These are phyloP conservation scores for Corylus avellana DNA, from an alignment of 306 rosid genomes.

Conservation along the genomic window DNA sequence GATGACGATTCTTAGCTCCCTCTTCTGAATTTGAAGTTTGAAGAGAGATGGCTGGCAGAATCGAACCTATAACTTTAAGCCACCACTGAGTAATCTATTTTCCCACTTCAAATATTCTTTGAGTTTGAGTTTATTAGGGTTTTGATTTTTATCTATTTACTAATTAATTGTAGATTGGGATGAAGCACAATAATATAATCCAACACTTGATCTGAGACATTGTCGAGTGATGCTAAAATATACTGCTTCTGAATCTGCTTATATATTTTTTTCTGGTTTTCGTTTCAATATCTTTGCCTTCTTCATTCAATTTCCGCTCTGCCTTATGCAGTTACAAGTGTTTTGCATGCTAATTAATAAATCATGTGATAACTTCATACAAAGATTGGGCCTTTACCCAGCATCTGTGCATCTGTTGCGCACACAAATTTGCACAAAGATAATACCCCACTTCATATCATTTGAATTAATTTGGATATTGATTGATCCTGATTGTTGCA, in stretches of 20 bases:
- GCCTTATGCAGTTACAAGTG: background rate
- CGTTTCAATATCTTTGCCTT: no score
- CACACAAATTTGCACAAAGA: no score
- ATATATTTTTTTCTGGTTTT: background rate
- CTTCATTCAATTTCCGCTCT: background rate
- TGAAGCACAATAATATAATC: constrained; percentile 40
- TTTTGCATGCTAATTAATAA: background rate
- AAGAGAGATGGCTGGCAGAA: constrained; percentile 49
- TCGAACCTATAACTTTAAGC: constrained; percentile 42
- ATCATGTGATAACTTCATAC: no score
- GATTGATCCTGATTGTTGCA: background rate
- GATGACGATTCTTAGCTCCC: constrained; percentile 50
- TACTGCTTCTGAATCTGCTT: constrained; percentile 38
- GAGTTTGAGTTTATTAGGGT: background rate
- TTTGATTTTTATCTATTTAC: background rate
- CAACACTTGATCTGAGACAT: constrained; percentile 54
- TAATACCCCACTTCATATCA: no score
- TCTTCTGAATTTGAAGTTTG: constrained; percentile 44
- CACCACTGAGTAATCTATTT: constrained; percentile 38
- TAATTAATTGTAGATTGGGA: constrained; percentile 20
- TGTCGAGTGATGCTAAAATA: constrained; percentile 33
- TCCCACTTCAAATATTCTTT: background rate
- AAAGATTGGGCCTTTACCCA: no score
- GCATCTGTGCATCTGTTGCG: no score
- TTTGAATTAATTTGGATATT: no score